Percentiles rank a stretch among this genome's conserved stretches.
These are phyloP conservation scores for Rhododendron ferrugineum DNA, from an alignment of 148 eudicot species.

Conservation along the genomic window DNA sequence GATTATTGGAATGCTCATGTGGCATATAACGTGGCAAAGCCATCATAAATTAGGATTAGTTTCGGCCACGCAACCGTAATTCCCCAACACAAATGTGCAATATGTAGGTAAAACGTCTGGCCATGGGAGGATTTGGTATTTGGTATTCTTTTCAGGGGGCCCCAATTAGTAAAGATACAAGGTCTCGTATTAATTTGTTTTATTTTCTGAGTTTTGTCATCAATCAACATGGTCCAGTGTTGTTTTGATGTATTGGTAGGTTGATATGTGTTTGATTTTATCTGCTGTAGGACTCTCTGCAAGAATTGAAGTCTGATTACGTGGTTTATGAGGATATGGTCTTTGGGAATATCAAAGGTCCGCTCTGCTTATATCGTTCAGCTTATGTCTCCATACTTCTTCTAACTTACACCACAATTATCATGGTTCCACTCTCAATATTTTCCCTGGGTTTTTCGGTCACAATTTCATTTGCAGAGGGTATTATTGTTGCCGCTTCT, in stretches of 20 bases:
- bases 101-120: not conserved
- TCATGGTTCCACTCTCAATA: not conserved
- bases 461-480: constrained; percentile 43
- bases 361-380: not conserved
- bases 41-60: not conserved
- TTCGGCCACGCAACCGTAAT: not conserved
- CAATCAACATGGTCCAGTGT: not conserved
- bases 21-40: not conserved
- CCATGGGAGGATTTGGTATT: not conserved
- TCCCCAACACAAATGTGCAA: not conserved
- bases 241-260: not conserved
- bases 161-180: not conserved
- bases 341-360: constrained; percentile 68
- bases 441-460: not conserved
- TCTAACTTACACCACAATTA: not conserved
- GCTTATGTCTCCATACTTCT: not conserved
- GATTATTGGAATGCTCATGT: not conserved
- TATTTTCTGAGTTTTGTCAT: not conserved
- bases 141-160: not conserved
- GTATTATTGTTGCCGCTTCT: constrained; percentile 49
- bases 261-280: not conserved
- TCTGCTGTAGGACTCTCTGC: constrained; percentile 60
- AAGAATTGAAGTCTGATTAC: constrained; percentile 57
- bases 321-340: constrained; percentile 47
- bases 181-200: not conserved